Base-by-base conservation (phyloP, 306 rosid genomes). In the Begonia peltatifolia region DNA sequence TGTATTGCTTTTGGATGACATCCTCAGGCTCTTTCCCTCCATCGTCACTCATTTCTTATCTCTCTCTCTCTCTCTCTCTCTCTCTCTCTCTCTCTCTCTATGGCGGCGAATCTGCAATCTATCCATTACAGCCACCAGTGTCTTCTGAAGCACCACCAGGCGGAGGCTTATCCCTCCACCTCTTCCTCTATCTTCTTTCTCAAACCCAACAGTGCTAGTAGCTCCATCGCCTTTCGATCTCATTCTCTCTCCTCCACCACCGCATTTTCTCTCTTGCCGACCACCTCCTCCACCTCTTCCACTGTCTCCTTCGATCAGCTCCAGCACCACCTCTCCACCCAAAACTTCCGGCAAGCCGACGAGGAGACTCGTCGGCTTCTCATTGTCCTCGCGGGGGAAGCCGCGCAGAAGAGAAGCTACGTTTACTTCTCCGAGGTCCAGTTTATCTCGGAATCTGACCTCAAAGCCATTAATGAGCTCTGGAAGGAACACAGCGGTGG, bases 371-470 rank as follows among this genome's bases (percentile, higher is more conserved):
- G 95, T 12, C 75, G 87, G 42, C 93, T 87, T 20, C 72, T 87
- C 75, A 82, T 87, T 14, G 80, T 53, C 6, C 76, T 87, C 0
- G 84, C 88, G 0, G 93, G 95, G 1, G 95, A 83, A 3, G 60
- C 81, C 0, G 82, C 89, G 4, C 70, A 62, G 7, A 77, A 71
- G 56, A 79, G 89, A 1, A 80, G 93, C 61, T 87, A 87, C 23
- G 86, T 87, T 6, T 87, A 82, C 75, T 87, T 83, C 80, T 87
- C 95, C 0, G 93, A 87, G 66, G 86, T 64, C 12, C 69, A 82
- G 50, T 82, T 79, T 72, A 73, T 83, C 52, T 42, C 88, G 0
- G 77, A 63, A 50, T 4, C 68, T 11, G 82, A 71, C 54, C 82
- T 87, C 48, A 64, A 60, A 38, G 50, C 80, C 59, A 77, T 87